These are phyloP conservation scores for Hemileia vastatrix DNA, from an alignment of 1,284 basidiomycete species.

Conservation along the genomic window DNA sequence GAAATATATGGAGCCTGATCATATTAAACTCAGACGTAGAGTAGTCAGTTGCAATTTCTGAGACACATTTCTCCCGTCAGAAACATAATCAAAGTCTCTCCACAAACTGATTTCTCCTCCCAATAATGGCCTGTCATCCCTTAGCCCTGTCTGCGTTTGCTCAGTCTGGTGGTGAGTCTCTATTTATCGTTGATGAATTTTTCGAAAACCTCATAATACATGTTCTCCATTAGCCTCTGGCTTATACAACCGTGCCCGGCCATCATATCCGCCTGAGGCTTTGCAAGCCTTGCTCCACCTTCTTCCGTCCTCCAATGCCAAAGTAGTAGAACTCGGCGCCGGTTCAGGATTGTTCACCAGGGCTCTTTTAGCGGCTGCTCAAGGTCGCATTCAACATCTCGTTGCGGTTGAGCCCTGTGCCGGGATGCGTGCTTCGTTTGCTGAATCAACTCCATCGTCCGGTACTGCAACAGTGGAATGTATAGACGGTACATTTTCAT, in stretches of 20 bases:
- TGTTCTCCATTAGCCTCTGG: background rate
- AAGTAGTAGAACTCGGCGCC: constrained; percentile 53
- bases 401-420: constrained; percentile 59
- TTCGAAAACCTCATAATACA: no score
- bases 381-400: constrained; percentile 50
- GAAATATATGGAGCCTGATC: no score
- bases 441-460: constrained; percentile 47
- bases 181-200: no score
- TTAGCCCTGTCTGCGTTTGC: no score
- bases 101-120: no score
- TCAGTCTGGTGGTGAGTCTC: no score
- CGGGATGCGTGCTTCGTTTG: constrained; percentile 22
- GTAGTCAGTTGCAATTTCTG: no score
- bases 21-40: no score
- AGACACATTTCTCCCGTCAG: no score
- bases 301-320: constrained; percentile 33
- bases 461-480: constrained; percentile 51
- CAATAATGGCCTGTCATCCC: no score
- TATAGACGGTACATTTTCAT: constrained; percentile 57
- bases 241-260: constrained; percentile 51
- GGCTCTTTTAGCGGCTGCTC: constrained; percentile 57
- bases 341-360: constrained; percentile 73
- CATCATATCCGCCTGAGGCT: constrained; percentile 57
- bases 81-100: no score
- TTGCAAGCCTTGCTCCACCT: constrained; percentile 53